phyloP scores from a whole-genome alignment of 495 filamentous ascomycete species.

The Xylaria flabelliformis region DNA sequence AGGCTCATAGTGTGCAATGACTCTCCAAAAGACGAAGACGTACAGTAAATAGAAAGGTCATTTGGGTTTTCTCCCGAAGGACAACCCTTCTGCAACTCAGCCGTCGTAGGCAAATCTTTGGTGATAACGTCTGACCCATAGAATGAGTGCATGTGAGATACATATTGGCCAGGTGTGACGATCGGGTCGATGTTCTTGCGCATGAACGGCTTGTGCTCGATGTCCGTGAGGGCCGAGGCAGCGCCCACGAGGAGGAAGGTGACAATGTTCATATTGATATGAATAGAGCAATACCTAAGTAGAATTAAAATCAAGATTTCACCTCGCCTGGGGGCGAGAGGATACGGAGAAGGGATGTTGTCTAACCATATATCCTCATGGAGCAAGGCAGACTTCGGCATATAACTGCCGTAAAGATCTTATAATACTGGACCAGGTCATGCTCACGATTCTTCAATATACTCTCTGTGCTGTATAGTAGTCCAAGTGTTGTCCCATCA shows the following conservation, averaged over 20 bases:
- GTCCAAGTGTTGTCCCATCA: background rate
- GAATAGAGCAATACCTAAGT: background rate
- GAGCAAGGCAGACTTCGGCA: background rate
- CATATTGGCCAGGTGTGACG: conserved; percentile 42
- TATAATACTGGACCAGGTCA: background rate
- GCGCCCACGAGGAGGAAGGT: conserved; percentile 28
- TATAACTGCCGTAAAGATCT: conserved; percentile 11
- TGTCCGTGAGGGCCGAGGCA: conserved; percentile 41
- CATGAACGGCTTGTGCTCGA: conserved; percentile 46
- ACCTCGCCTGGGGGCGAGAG: no score
- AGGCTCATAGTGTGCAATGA: background rate
- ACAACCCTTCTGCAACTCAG: conserved; percentile 43
- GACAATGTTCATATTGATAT: conserved; percentile 26
- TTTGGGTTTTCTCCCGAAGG: conserved; percentile 48
- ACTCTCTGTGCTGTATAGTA: background rate
- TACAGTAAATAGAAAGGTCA: conserved; percentile 45
- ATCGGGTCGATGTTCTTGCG: conserved; percentile 49
- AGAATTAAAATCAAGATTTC: background rate
- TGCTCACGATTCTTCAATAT: background rate
- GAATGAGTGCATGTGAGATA: conserved; percentile 49
- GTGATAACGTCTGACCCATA: conserved; percentile 46
- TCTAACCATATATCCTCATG: background rate
- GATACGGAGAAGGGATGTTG: background rate
- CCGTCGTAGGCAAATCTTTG: conserved; percentile 44
- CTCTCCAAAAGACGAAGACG: conserved; percentile 11